Conservation (phyloP, 169 alveolate species). For the Eimeria zaria region DNA sequence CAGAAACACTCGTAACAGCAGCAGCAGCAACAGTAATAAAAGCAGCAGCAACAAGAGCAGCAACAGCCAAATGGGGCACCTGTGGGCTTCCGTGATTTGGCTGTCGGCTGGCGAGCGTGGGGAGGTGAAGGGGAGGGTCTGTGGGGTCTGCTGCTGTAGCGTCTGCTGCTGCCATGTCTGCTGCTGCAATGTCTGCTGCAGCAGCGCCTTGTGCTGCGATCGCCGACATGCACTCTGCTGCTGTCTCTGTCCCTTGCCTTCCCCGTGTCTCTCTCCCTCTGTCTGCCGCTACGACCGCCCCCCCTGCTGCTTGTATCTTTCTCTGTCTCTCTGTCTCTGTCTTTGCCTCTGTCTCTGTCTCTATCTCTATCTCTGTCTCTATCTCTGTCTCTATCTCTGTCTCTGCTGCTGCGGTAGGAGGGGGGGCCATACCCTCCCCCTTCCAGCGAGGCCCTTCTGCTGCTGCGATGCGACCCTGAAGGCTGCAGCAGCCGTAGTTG, state of each 20-base stretch:
- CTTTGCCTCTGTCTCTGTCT: background rate
- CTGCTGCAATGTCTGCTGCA: background rate
- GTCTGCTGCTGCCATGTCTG: background rate
- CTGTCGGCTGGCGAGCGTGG: background rate
- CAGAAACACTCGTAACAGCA: background rate
- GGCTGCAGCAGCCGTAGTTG: conserved; percentile 17
- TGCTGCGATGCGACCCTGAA: background rate
- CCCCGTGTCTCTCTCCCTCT: background rate
- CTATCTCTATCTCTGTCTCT: background rate
- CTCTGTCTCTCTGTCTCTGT: background rate
- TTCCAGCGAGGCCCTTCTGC: background rate
- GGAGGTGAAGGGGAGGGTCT: background rate
- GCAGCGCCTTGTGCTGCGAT: no score
- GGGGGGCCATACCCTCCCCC: background rate
- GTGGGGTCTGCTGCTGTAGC: conserved; percentile 4
- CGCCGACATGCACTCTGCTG: conserved; percentile 3
- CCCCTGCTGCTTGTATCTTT: background rate
- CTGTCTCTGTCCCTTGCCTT: background rate
- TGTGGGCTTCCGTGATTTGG: background rate
- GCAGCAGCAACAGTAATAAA: background rate
- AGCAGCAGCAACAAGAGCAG: background rate
- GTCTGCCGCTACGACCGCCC: no score
- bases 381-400: background rate
- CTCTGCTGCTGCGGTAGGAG: conserved; percentile 6
- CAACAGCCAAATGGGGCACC: background rate